These are phyloP conservation scores for Aquilaria yunnanensis DNA, from an alignment of 345 rosid species.

Conservation along the genomic window DNA sequence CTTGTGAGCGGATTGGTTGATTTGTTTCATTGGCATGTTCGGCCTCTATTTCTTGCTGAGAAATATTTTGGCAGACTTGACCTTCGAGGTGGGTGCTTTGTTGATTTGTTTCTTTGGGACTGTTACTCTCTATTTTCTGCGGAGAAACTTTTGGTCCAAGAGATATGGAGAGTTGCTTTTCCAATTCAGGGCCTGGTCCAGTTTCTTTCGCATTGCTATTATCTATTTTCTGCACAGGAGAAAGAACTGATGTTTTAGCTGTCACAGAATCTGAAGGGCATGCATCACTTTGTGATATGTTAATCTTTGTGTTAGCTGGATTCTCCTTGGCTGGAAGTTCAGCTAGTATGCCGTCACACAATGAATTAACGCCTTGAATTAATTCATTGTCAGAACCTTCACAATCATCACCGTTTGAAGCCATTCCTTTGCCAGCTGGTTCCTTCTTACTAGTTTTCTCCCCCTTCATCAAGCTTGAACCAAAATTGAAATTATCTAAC, in stretches of 20 bases:
- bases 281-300: slow-evolving; percentile 21
- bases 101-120: slow-evolving; percentile 13
- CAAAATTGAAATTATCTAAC: slow-evolving; percentile 50
- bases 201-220: slow-evolving; percentile 9
- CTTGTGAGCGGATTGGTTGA: slow-evolving; percentile 12
- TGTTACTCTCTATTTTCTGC: slow-evolving; percentile 8
- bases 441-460: slow-evolving; percentile 26
- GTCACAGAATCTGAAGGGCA: slow-evolving; percentile 20
- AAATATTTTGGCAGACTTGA: neutral
- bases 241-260: slow-evolving; percentile 7
- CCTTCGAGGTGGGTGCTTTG: neutral
- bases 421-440: slow-evolving; percentile 21
- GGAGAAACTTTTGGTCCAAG: slow-evolving; percentile 13
- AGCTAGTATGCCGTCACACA: slow-evolving; percentile 15
- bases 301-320: slow-evolving; percentile 7
- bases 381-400: slow-evolving; percentile 20
- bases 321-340: slow-evolving; percentile 13
- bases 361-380: slow-evolving; percentile 6
- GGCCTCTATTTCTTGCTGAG: slow-evolving; percentile 15
- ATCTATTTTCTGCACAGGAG: slow-evolving; percentile 14
- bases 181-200: neutral
- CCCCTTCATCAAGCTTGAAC: slow-evolving; percentile 34
- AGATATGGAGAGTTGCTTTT: neutral
- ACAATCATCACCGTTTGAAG: slow-evolving; percentile 26
- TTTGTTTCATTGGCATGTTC: slow-evolving; percentile 13